Conservation (phyloP, 1,284 basidiomycete species). For the Microbotryomycetes sp. region DNA sequence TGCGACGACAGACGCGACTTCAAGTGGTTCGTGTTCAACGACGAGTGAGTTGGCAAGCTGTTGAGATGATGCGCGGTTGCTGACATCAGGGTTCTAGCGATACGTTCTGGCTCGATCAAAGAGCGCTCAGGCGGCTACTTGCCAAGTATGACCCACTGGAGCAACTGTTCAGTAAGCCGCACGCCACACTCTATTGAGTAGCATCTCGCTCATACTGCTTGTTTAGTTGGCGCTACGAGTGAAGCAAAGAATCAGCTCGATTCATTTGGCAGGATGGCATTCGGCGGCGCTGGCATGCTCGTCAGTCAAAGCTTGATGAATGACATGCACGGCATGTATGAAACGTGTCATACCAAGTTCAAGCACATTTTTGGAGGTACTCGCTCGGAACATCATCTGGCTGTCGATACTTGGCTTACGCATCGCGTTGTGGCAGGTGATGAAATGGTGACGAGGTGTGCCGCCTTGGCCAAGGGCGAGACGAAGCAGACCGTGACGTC, state of each 20-base stretch:
- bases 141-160: slow-evolving; percentile 28
- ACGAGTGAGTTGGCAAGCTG: slow-evolving; percentile 24
- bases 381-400: not conserved
- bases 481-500: slow-evolving; percentile 22
- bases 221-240: slow-evolving; percentile 28
- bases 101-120: slow-evolving; percentile 33
- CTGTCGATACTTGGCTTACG: too few relatives aligned
- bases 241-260: slow-evolving; percentile 30
- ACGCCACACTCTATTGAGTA: not conserved
- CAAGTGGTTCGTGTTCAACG: slow-evolving; percentile 30
- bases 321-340: slow-evolving; percentile 21
- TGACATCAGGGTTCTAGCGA: too few relatives aligned
- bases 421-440: slow-evolving; percentile 31
- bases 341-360: slow-evolving; percentile 21
- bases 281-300: slow-evolving; percentile 32
- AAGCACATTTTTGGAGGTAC: slow-evolving; percentile 19
- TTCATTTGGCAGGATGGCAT: slow-evolving; percentile 32
- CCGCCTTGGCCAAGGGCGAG: slow-evolving; percentile 17
- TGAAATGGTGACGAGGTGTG: slow-evolving; percentile 34
- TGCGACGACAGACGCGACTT: slow-evolving; percentile 7
- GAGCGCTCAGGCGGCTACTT: slow-evolving; percentile 27
- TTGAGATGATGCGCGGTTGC: too few relatives aligned
- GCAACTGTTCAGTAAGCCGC: slow-evolving; percentile 24
- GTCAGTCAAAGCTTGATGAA: slow-evolving; percentile 15
- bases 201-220: not conserved